Conservation (phyloP, 257 asterid genomes). For the Plantago elongata region DNA sequence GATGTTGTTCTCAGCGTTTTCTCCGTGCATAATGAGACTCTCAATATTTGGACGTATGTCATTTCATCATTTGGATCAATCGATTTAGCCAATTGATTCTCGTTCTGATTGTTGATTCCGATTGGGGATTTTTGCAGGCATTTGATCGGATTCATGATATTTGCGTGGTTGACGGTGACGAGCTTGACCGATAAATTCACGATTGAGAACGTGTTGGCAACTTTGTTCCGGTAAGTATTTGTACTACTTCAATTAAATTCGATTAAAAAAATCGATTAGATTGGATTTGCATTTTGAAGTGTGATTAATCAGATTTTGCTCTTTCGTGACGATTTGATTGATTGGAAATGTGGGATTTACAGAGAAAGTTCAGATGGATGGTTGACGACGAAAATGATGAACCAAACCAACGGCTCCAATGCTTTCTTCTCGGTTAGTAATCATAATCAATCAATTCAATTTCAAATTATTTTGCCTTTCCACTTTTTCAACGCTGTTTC, state of each 20-base stretch:
- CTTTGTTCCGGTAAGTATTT: conserved; percentile 39
- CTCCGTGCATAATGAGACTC: conserved; percentile 82
- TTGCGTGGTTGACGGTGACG: conserved; percentile 55
- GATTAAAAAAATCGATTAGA: too few relatives aligned
- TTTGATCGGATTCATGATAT: conserved; percentile 70
- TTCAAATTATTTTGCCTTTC: not conserved
- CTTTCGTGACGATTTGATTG: not conserved
- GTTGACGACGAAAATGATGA: conserved; percentile 31
- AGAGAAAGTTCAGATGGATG: conserved; percentile 43
- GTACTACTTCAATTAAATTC: too few relatives aligned
- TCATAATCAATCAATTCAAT: not conserved
- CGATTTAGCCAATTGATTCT: not conserved
- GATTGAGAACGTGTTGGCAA: conserved; percentile 35
- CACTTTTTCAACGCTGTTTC: not conserved
- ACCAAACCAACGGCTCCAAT: conserved; percentile 48
- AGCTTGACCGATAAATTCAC: conserved; percentile 63
- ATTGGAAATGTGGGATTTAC: conserved; percentile 10
- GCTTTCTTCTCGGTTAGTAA: conserved; percentile 48
- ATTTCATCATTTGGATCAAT: not conserved
- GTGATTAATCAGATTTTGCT: not conserved
- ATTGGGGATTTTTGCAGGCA: conserved; percentile 40
- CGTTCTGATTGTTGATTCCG: not conserved
- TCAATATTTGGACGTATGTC: conserved; percentile 90
- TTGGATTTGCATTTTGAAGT: not conserved
- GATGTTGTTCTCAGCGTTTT: conserved; percentile 71